Evolutionary conservation across 208 protist genomes (phyloP), one percentile per base, ranked within the genome.

Genomic region (Acanthamoeba royreba): DNA sequence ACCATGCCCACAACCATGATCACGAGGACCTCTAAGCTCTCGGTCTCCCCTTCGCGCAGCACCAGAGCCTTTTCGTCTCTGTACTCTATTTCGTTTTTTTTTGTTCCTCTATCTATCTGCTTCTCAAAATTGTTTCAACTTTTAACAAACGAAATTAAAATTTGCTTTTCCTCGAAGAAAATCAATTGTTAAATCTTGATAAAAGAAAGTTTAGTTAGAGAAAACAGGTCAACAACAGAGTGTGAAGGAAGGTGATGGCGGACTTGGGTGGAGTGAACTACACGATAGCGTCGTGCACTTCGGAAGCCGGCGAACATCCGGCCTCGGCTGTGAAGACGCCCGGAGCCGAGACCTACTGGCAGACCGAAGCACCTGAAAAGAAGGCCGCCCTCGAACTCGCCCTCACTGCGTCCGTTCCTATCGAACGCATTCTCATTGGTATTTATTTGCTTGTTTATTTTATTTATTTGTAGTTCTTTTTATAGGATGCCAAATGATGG

Each of bases 261-360:
- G n/a, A n/a, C n/a, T n/a, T n/a, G n/a, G 49, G 19, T 55, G 3
- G 13, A 43, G n/a, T n/a, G n/a, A n/a, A n/a, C n/a, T n/a, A n/a
- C n/a, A n/a, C n/a, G 55, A 88, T 88, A 13, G 28, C 55, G 79
- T 52, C 79, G 5, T 88, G 79, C 79, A 63, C 79, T 63, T 88
- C 79, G 43, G 43, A 88, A 43, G 43, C 33, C 31, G 11, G 3
- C 0, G 79, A 88, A 61, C 79, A 88, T 25, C 79, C 79, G 15
- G 79, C 49, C 28, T 58, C 25, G 13, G 79, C 79, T 17, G 33
- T 88, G n/a, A 52, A 63, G 47, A 88, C 5, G 7, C 47, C 79
- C 5, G 43, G 43, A 17, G 43, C 79, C 13, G 28, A 38, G 13
- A 63, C 79, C 11, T 88, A 88, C 79, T 88, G 79, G 79, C 79